These are phyloP conservation scores for Barnettozyma pratensis DNA, from an alignment of 805 yeast species.

Conservation along the genomic window DNA sequence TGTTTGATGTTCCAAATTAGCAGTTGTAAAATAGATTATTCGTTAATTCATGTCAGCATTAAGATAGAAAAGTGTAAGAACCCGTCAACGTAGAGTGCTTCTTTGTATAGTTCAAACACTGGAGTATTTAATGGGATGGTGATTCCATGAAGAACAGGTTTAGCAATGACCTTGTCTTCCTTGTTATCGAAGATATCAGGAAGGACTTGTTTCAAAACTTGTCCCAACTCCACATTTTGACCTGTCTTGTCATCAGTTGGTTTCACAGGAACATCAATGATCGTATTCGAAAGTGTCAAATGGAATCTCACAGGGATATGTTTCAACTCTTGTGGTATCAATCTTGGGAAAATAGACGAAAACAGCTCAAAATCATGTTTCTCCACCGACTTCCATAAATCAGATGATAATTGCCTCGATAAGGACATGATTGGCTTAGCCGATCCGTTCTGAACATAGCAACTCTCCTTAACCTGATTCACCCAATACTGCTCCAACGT, in stretches of 20 bases:
- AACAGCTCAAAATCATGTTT: conserved; percentile 29
- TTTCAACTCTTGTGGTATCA: conserved; percentile 25
- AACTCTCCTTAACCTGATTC: conserved; percentile 79
- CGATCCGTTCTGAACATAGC: conserved; percentile 70
- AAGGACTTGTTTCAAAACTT: conserved; percentile 32
- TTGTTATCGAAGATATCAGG: conserved; percentile 42
- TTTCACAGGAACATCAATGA: conserved; percentile 30
- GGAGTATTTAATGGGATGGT: conserved; percentile 40
- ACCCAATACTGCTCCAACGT: conserved; percentile 52
- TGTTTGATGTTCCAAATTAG: conserved; percentile 46
- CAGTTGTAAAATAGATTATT: too few species aligned
- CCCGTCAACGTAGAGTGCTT: conserved; percentile 54
- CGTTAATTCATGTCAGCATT: conserved; percentile 25
- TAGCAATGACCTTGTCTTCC: conserved; percentile 31
- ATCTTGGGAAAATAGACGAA: conserved; percentile 14
- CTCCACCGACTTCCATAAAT: conserved; percentile 50
- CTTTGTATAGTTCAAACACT: conserved; percentile 39
- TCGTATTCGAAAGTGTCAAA: conserved; percentile 33
- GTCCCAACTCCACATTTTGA: conserved; percentile 30
- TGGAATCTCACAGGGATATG: conserved; percentile 47
- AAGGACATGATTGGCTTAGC: conserved; percentile 77
- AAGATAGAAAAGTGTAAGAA: conserved; percentile 51
- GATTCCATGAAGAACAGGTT: conserved; percentile 54
- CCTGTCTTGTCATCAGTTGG: conserved; percentile 8
- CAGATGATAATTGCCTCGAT: conserved; percentile 53